Percentiles rank a stretch among this genome's conserved stretches.
Conservation (phyloP, 345 rosid species). For the Hibiscus mutabilis region DNA sequence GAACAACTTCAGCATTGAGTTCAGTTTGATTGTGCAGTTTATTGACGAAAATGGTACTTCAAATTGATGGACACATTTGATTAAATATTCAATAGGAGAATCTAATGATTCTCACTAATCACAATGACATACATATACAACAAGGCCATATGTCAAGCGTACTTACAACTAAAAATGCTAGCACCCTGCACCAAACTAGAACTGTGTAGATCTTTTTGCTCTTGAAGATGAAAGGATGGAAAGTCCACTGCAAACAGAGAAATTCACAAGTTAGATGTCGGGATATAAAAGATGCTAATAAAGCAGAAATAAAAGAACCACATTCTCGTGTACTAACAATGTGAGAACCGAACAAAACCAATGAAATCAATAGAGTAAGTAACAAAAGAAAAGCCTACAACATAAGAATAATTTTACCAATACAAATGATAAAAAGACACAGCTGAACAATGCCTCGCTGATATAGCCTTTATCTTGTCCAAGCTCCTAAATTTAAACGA, state of each 20-base stretch:
- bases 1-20: background rate
- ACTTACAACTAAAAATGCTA: constrained; percentile 94
- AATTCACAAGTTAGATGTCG: constrained; percentile 1
- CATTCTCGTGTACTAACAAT: background rate
- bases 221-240: constrained; percentile 93
- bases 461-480: constrained; percentile 91
- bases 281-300: background rate
- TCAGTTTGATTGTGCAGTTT: background rate
- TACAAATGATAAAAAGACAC: constrained; percentile 56
- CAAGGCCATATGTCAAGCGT: background rate
- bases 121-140: background rate
- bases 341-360: background rate
- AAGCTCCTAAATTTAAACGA: constrained; percentile 55
- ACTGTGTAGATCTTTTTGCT: constrained; percentile 96
- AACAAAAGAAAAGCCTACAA: constrained; percentile 1
- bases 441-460: constrained; percentile 76
- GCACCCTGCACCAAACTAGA: constrained; percentile 94
- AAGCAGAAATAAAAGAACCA: background rate
- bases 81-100: background rate
- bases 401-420: constrained; percentile 47
- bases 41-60: background rate
- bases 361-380: background rate
- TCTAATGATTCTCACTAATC: background rate
- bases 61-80: background rate
- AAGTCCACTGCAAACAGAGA: constrained; percentile 80